Evolutionary conservation across 345 rosid species (phyloP), one percentile per base, ranked within the genome.

Genomic region (Eucalyptus polyanthemos): DNA sequence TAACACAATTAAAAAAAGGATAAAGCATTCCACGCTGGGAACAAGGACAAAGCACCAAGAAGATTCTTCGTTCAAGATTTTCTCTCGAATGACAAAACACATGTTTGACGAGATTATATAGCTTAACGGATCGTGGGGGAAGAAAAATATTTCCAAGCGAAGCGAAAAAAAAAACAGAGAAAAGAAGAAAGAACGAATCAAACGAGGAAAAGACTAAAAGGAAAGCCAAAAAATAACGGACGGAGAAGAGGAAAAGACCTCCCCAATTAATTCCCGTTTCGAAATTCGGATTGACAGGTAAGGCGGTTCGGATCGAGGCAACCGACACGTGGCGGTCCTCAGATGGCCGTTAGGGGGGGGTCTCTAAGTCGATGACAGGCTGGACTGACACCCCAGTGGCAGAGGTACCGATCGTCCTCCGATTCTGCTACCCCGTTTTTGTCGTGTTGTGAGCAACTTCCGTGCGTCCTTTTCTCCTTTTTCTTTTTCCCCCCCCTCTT

Each of bases 391-490:
- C 88, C 88, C 87, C 87, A 58, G 49, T 21, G 40, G 69, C 54
- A 6, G 88, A 31, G 89, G 90, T 92, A 90, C 89, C 92, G 89
- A 89, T 91, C 90, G 90, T 90, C 89, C 92, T 88, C 91, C 88
- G 88, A 90, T 92, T 92, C 93, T 90, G 93, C 93, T 89, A 80
- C 91, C 88, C 47, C 10, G 42, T 29, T 50, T 88, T 95, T 94
- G 97, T 95, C 96, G 95, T 92, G 91, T 93, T 87, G 34, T 14
- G 44, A 21, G 91, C 94, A 93, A 88, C 88, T 88, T 90, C 92
- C 92, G 76, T 89, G 93, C 93, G 93, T 92, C 93, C 88, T 88
- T 92, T 89, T 87, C 89, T 54, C 31, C 22, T 22, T 19, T 76
- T 65, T 65, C 31, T 65, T 31, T 65, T 80, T 17, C 16, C 65